Evolutionary conservation across 768 basidiomycete species (phyloP).

Genomic region (Panellus pusillus): DNA sequence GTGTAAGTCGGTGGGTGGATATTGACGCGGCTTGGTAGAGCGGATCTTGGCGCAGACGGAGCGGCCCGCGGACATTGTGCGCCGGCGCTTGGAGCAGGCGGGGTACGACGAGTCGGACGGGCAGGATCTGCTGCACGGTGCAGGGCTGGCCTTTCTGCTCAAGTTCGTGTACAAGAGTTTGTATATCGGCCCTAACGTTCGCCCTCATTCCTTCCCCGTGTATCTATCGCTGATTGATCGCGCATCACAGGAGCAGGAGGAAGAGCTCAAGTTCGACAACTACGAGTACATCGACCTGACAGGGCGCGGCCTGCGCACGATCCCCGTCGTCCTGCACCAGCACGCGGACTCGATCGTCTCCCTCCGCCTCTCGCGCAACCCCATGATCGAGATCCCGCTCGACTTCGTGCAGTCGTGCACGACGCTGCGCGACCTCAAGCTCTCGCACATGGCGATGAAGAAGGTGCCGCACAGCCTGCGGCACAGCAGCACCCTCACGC

Average conservation of each 20-base stretch:
- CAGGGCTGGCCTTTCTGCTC: slow-evolving; percentile 81
- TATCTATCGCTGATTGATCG: neutral
- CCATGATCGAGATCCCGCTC: slow-evolving; percentile 92
- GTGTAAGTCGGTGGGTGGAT: slow-evolving; percentile 1
- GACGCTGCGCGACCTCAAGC: slow-evolving; percentile 77
- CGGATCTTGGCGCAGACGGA: slow-evolving; percentile 81
- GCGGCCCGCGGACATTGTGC: slow-evolving; percentile 80
- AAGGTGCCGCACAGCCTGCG: slow-evolving; percentile 84
- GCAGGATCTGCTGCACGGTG: slow-evolving; percentile 70
- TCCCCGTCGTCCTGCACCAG: slow-evolving; percentile 84
- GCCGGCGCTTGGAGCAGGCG: slow-evolving; percentile 81
- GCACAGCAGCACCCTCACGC: slow-evolving; percentile 68
- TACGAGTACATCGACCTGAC: slow-evolving; percentile 84
- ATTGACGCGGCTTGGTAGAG: slow-evolving; percentile 47
- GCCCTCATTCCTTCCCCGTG: slow-evolving; percentile 25
- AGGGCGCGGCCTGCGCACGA: slow-evolving; percentile 76
- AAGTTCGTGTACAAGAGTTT: slow-evolving; percentile 89
- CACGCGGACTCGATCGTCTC: slow-evolving; percentile 82
- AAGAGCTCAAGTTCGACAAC: slow-evolving; percentile 67
- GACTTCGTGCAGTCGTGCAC: slow-evolving; percentile 94
- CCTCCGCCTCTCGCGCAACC: slow-evolving; percentile 90
- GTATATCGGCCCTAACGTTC: slow-evolving; percentile 60
- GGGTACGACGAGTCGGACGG: slow-evolving; percentile 85
- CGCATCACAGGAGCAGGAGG: slow-evolving; percentile 67
- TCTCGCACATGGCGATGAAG: slow-evolving; percentile 94